These are phyloP conservation scores for Suhomyces bolitotheri DNA, from an alignment of 1,139 yeast genomes.

Conservation along the genomic window DNA sequence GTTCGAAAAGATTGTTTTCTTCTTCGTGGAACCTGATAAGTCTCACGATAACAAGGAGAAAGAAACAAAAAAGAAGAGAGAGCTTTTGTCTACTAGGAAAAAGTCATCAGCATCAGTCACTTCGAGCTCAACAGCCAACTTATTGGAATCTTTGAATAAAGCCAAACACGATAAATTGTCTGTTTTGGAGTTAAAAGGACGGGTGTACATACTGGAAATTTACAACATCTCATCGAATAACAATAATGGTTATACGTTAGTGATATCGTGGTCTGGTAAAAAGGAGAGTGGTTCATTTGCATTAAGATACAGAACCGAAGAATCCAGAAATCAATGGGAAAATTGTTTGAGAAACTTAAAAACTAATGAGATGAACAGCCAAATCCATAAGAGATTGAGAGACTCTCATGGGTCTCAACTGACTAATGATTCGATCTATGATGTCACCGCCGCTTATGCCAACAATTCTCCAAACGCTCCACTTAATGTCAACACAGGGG, in stretches of 20 bases:
- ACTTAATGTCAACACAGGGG: conserved; percentile 9
- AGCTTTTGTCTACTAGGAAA: conserved; percentile 43
- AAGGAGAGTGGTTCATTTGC: conserved; percentile 77
- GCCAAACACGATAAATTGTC: conserved; percentile 29
- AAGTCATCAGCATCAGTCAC: conserved; percentile 37
- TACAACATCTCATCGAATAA: conserved; percentile 51
- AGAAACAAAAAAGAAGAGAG: conserved; percentile 34
- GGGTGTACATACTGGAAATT: conserved; percentile 69
- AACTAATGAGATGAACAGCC: conserved; percentile 44
- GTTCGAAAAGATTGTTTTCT: conserved; percentile 82
- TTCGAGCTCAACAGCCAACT: conserved; percentile 37
- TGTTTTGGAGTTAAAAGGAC: conserved; percentile 59
- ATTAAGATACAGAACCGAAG: conserved; percentile 69
- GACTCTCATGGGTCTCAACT: conserved; percentile 38
- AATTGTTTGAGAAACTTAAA: conserved; percentile 50
- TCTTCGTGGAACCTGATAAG: conserved; percentile 57
- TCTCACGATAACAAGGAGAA: conserved; percentile 22
- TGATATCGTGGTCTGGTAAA: conserved; percentile 77
- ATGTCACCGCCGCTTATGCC: conserved; percentile 21
- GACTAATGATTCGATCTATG: conserved; percentile 29
- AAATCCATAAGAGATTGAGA: conserved; percentile 39
- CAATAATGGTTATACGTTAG: conserved; percentile 52
- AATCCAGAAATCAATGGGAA: conserved; percentile 71
- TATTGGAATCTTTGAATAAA: conserved; percentile 38
- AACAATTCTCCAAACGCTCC: conserved; percentile 16